A percentile compares a stretch with the other conserved stretches of the same genome.
Evolutionary conservation across 2,329 filamentous ascomycete species (phyloP).

Genomic region (Ophiostoma novo-ulmi): DNA sequence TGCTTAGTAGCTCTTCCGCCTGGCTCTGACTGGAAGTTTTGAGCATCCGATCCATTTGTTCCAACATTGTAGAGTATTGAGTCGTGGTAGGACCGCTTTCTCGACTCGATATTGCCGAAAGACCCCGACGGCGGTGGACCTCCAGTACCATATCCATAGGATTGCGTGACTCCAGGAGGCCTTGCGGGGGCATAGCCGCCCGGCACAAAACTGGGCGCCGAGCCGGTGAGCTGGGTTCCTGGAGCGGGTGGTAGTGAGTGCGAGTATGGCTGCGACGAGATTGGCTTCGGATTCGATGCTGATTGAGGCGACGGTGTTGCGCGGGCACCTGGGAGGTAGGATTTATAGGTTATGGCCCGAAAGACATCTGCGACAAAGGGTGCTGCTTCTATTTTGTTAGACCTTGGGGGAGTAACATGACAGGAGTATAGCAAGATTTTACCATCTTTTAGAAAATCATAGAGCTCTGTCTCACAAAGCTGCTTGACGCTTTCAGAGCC

Average conservation of each 20-base stretch:
- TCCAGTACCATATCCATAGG: neutral
- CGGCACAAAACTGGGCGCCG: neutral
- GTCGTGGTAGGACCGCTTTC: slow-evolving; percentile 55
- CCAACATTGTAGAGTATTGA: slow-evolving; percentile 15
- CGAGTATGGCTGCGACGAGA: neutral
- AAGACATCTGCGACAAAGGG: slow-evolving; percentile 69
- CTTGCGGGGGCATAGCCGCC: neutral
- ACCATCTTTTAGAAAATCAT: slow-evolving; percentile 70
- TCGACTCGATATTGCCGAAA: slow-evolving; percentile 29
- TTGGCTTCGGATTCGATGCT: neutral
- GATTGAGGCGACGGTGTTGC: neutral
- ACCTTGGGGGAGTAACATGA: neutral
- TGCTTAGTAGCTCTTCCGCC: slow-evolving; percentile 53
- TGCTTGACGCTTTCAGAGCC: slow-evolving; percentile 57
- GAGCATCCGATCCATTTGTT: slow-evolving; percentile 31
- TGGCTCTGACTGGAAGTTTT: slow-evolving; percentile 31
- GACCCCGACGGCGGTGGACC: neutral
- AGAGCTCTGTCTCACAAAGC: slow-evolving; percentile 66
- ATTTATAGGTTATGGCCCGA: slow-evolving; percentile 56
- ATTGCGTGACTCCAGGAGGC: neutral
- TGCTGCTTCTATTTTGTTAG: slow-evolving; percentile 43
- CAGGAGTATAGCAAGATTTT: slow-evolving; percentile 20
- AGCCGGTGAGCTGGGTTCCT: neutral
- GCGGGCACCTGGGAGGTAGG: slow-evolving; percentile 41
- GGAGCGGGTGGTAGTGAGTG: neutral